A percentile compares a stretch with the other conserved stretches of the same genome.
These are phyloP conservation scores for Ceratobasidium sp. DNA, from an alignment of 1,284 basidiomycete genomes.

Conservation along the genomic window DNA sequence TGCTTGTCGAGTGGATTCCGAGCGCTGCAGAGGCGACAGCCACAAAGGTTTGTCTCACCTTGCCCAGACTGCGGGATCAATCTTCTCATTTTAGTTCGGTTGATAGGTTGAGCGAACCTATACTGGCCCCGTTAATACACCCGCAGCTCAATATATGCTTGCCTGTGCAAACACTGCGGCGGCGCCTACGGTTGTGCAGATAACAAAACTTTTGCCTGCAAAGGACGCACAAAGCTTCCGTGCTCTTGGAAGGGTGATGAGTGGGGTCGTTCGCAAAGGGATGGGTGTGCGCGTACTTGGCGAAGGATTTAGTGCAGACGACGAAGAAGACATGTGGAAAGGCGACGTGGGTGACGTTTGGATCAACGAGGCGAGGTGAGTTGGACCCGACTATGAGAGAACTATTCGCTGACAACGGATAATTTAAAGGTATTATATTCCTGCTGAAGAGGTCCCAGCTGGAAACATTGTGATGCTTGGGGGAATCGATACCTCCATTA, in stretches of 20 bases:
- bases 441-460: slow-evolving; percentile 85
- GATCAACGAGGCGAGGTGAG: slow-evolving; percentile 83
- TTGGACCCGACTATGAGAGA: slow-evolving; percentile 48
- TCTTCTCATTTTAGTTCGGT: slow-evolving; percentile 9
- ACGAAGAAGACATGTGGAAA: slow-evolving; percentile 97
- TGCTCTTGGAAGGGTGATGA: slow-evolving; percentile 93
- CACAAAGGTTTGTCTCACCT: slow-evolving; percentile 64
- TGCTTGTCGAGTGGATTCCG: slow-evolving; percentile 90
- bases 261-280: slow-evolving; percentile 86
- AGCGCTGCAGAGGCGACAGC: slow-evolving; percentile 76
- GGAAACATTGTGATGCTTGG: slow-evolving; percentile 93
- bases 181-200: slow-evolving; percentile 84
- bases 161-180: slow-evolving; percentile 78
- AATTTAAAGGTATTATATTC: slow-evolving; percentile 86
- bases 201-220: slow-evolving; percentile 94
- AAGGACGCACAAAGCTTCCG: slow-evolving; percentile 95
- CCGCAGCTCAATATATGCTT: slow-evolving; percentile 80
- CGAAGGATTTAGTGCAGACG: slow-evolving; percentile 95
- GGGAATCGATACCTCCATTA: slow-evolving; percentile 93
- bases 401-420: neutral
- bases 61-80: slow-evolving; percentile 48
- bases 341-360: slow-evolving; percentile 87
- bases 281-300: slow-evolving; percentile 94
- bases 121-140: slow-evolving; percentile 83
- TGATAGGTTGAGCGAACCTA: slow-evolving; percentile 79